Evolutionary conservation across 768 basidiomycete genomes (phyloP).

Genomic region (Lactifluus rugatus): DNA sequence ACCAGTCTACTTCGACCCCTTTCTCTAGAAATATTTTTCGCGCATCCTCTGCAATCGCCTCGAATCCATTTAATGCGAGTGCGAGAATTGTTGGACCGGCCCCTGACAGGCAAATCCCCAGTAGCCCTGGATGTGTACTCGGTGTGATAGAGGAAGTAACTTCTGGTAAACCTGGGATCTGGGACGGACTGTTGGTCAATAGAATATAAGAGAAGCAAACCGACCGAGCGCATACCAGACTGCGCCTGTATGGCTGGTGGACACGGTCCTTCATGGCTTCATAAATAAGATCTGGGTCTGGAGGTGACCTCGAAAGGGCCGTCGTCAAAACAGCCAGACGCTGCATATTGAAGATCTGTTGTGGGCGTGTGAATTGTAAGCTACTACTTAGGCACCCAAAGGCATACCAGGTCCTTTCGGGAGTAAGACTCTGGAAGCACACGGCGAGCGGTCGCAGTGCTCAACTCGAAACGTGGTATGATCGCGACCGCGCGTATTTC

Average conservation of each 20-base stretch:
- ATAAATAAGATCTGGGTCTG: constrained; percentile 93
- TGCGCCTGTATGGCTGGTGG: constrained; percentile 92
- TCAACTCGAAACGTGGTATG: constrained; percentile 91
- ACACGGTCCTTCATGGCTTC: constrained; percentile 99
- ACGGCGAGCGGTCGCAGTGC: constrained; percentile 87
- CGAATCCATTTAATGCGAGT: constrained; percentile 77
- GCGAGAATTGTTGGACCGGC: constrained; percentile 97
- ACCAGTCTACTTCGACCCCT: constrained; percentile 83
- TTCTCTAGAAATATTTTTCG: constrained; percentile 59
- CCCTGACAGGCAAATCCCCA: constrained; percentile 96
- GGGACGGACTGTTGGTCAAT: constrained; percentile 1
- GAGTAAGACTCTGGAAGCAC: constrained; percentile 82
- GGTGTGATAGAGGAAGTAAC: constrained; percentile 88
- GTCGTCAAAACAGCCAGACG: constrained; percentile 93
- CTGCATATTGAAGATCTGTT: constrained; percentile 94
- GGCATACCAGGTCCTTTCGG: constrained; percentile 74
- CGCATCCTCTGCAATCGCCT: constrained; percentile 77
- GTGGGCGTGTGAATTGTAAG: background rate
- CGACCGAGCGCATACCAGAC: constrained; percentile 46
- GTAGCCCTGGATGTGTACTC: constrained; percentile 79
- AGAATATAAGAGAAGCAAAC: background rate
- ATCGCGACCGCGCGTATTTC: constrained; percentile 88
- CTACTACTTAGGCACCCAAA: background rate
- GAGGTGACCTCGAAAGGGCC: constrained; percentile 81
- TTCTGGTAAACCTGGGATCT: constrained; percentile 95